Evolutionary conservation across 176 grass and related monocot species (phyloP), one percentile per base, ranked within the genome.

Genomic region (Bonia amplexicaulis): DNA sequence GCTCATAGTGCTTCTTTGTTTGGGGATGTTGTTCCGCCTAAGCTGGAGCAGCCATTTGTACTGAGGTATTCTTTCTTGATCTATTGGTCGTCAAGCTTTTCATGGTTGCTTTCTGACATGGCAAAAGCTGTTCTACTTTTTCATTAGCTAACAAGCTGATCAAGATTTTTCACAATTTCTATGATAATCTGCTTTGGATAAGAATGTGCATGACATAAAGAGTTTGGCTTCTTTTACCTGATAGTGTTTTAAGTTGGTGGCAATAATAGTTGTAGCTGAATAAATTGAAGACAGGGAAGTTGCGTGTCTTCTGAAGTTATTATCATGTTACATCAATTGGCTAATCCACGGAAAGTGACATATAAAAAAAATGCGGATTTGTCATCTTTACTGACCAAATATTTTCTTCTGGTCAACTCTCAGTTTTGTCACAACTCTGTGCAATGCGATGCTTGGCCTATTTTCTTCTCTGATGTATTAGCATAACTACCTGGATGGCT

Each of bases 1-100:
- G 93, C 93, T 75, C 81, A 88, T 77, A 88, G 91, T 74, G 90
- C 95, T 73, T 84, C 88, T 61, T 83, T 97, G 69, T 97, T 97
- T 81, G 95, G 95, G 29, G 88, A 97, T 85, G 65, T 85, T 80
- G 88, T 97, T 71, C 95, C 95, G 54, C 1, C 90, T 72, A 97
- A 94, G 90, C 87, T 97, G 16, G 86, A 92, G 69, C 80, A 85
- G 58, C 95, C 88, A 40, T 97, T 97, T 78, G 84, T 94, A 70
- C 79, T 97, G 53, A 87, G 95, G 95, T 94, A 92, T 82, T 64
- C 6, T 87, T 84, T 86, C 27, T 73, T 63, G 35, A 80, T 60
- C 12, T 17, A 60, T 72, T 47, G 9, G 12, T 67, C 73, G 12
- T 57, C 2, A 2, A 82, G 26, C 37, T 78, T 49, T 85, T 58